These are phyloP conservation scores for Chlamydomonas asymmetrica DNA, from an alignment of 139 green algal species.

Conservation along the genomic window DNA sequence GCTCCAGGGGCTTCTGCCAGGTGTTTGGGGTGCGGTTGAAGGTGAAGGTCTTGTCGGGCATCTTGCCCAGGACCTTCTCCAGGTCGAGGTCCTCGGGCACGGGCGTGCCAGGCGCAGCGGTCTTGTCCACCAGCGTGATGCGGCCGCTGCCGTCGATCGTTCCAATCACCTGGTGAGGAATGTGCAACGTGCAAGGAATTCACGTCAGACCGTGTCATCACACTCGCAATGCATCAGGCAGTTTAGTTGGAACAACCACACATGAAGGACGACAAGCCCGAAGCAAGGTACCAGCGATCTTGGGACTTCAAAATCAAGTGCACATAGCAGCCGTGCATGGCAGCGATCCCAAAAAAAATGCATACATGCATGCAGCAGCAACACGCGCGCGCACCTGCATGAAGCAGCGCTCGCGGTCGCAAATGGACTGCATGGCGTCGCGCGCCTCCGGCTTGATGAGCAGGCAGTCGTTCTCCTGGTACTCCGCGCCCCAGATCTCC, in stretches of 20 bases:
- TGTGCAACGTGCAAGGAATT: no score
- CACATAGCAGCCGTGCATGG: background rate
- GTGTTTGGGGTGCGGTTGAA: slow-evolving; percentile 48
- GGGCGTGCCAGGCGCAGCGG: slow-evolving; percentile 53
- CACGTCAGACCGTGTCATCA: no score
- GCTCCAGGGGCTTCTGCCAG: slow-evolving; percentile 50
- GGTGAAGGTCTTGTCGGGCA: slow-evolving; percentile 96
- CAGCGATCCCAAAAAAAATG: background rate
- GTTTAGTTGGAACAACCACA: no score
- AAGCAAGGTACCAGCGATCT: no score
- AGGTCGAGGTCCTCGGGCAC: slow-evolving; percentile 93
- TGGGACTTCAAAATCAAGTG: no score
- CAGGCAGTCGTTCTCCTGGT: slow-evolving; percentile 98
- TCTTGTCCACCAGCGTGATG: slow-evolving; percentile 82
- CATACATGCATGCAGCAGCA: background rate
- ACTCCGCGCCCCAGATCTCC: slow-evolving; percentile 99
- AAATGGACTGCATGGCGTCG: slow-evolving; percentile 81
- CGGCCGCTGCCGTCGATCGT: slow-evolving; percentile 87
- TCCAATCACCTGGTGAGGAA: slow-evolving; percentile 96
- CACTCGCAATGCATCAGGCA: no score
- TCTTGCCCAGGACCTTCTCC: slow-evolving; percentile 87
- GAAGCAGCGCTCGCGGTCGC: slow-evolving; percentile 86
- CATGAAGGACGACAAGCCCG: no score
- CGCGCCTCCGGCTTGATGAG: slow-evolving; percentile 83
- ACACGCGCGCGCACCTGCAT: slow-evolving; percentile 72